Evolutionary conservation across 371 early-diverging fungal genomes (phyloP).

Genomic region (Apophysomyces sp.): DNA sequence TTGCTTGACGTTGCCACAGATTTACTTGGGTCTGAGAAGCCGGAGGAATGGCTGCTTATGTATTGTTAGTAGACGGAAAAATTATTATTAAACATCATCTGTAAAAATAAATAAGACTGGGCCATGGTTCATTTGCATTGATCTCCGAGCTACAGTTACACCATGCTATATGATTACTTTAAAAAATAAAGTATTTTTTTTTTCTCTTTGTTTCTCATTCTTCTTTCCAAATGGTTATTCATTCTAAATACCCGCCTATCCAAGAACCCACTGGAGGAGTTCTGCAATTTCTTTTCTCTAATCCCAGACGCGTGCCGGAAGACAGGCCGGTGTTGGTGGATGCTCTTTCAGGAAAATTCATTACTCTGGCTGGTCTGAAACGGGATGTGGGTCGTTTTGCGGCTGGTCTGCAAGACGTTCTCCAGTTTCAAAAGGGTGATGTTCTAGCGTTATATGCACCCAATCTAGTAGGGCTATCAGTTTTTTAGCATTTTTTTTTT

Average conservation of each 20-base stretch:
- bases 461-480: constrained; percentile 4
- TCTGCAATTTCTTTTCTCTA: constrained; percentile 18
- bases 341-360: neutral
- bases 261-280: constrained; percentile 12
- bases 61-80: constrained; percentile 10
- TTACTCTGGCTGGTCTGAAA: neutral
- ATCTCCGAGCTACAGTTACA: constrained; percentile 1
- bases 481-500: neutral
- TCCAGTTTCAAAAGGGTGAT: constrained; percentile 6
- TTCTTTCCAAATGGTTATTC: constrained; percentile 14
- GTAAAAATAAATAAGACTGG: neutral
- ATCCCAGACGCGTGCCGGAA: constrained; percentile 13
- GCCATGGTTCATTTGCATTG: neutral
- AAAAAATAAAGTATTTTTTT: neutral
- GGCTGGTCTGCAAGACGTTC: neutral
- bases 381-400: constrained; percentile 2
- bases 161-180: neutral
- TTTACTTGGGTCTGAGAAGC: constrained; percentile 40
- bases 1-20: constrained; percentile 22
- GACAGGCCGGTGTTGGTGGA: neutral
- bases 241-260: constrained; percentile 5
- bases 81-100: neutral
- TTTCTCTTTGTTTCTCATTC: neutral
- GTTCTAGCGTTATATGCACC: constrained; percentile 13
- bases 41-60: constrained; percentile 33